A percentile compares a stretch with the other conserved stretches of the same genome.
phyloP scores from a whole-genome alignment of 2,329 filamentous ascomycete species.

The Colletotrichum sp. region DNA sequence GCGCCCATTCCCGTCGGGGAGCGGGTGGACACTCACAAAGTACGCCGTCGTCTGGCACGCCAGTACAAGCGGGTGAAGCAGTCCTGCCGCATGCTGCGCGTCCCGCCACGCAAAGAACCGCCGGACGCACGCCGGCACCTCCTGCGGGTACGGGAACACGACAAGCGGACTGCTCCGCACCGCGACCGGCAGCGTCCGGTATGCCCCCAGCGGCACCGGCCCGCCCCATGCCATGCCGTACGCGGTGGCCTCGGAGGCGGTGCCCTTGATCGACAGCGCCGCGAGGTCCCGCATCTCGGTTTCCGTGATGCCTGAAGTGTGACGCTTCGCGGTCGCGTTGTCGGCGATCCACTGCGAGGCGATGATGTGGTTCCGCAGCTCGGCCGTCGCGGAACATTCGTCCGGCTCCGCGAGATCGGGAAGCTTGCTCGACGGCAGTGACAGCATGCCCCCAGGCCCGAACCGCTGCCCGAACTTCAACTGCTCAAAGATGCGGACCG shows the following conservation, averaged over 20 bases:
- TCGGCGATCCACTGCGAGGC: conserved; percentile 25
- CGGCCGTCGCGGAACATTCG: not conserved
- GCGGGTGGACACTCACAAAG: conserved; percentile 25
- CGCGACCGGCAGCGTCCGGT: conserved; percentile 22
- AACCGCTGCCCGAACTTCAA: not conserved
- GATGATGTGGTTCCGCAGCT: conserved; percentile 27
- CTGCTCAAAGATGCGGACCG: conserved; percentile 11
- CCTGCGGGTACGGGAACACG: conserved; percentile 26
- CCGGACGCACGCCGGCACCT: conserved; percentile 21
- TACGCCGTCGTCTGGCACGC: conserved; percentile 24
- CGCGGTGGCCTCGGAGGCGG: conserved; percentile 3
- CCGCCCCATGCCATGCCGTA: conserved; percentile 21
- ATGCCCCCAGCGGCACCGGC: conserved; percentile 15
- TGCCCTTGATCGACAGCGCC: conserved; percentile 13
- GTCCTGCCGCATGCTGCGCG: conserved; percentile 7
- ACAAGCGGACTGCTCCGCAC: conserved; percentile 23
- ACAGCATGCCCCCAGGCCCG: not conserved
- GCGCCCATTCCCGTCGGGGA: conserved; percentile 27
- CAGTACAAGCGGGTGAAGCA: conserved; percentile 25
- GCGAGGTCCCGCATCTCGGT: conserved; percentile 15
- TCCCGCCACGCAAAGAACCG: conserved; percentile 23
- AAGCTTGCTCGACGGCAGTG: conserved; percentile 1
- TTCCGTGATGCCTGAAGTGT: conserved; percentile 19
- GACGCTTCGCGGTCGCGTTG: conserved; percentile 11
- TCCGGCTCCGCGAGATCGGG: not conserved